phyloP scores from a whole-genome alignment of 169 alveolate species.

The Eimeria necatrix region DNA sequence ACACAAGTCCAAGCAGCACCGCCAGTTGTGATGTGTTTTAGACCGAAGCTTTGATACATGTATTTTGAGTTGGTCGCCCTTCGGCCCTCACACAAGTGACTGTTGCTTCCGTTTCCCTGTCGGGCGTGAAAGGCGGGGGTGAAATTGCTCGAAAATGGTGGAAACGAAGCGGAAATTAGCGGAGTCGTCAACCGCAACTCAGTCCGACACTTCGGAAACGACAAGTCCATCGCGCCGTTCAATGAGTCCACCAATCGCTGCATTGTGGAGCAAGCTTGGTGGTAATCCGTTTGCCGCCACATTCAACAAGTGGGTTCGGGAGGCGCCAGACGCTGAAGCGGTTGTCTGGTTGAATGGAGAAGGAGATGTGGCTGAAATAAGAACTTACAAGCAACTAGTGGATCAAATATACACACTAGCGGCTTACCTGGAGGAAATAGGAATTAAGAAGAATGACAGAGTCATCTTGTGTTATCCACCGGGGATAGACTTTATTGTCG shows the following conservation, averaged over 20 bases:
- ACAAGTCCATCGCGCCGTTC: slow-evolving; percentile 70
- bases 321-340: slow-evolving; percentile 66
- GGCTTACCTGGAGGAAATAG: slow-evolving; percentile 77
- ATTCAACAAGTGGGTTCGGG: slow-evolving; percentile 44
- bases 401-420: slow-evolving; percentile 78
- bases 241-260: slow-evolving; percentile 72
- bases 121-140: slow-evolving; percentile 13
- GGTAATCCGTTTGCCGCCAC: slow-evolving; percentile 72
- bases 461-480: slow-evolving; percentile 86
- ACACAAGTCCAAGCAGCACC: not conserved
- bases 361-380: slow-evolving; percentile 53
- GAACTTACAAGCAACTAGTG: slow-evolving; percentile 79
- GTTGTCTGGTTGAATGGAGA: slow-evolving; percentile 81
- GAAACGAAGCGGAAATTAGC: slow-evolving; percentile 48
- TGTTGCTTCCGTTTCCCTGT: not conserved
- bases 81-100: slow-evolving; percentile 54
- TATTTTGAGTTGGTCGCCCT: slow-evolving; percentile 67
- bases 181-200: slow-evolving; percentile 65
- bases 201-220: slow-evolving; percentile 64
- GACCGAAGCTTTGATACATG: slow-evolving; percentile 40
- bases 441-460: slow-evolving; percentile 83
- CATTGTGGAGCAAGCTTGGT: slow-evolving; percentile 64
- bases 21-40: slow-evolving; percentile 60
- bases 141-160: slow-evolving; percentile 32
- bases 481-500: slow-evolving; percentile 85